phyloP scores from a whole-genome alignment of 129 eudicot genomes.

The Helichrysum umbraculigerum region DNA sequence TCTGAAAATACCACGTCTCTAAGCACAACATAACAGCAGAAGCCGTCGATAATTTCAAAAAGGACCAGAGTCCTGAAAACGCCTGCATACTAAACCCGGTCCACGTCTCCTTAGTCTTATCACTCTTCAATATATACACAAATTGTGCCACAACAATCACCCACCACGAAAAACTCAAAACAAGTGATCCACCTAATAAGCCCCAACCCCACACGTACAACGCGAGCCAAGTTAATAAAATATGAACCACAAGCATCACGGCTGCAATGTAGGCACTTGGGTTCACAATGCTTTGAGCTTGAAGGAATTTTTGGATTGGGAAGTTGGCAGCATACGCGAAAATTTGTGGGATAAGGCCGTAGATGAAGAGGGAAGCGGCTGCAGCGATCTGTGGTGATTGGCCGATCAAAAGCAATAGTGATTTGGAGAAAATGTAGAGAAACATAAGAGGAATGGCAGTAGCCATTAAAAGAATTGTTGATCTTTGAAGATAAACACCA shows the following conservation, averaged over 20 bases:
- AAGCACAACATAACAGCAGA: slow-evolving; percentile 56
- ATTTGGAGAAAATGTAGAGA: slow-evolving; percentile 47
- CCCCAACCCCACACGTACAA: slow-evolving; percentile 43
- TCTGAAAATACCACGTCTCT: slow-evolving; percentile 58
- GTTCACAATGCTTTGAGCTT: slow-evolving; percentile 57
- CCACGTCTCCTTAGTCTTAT: slow-evolving; percentile 43
- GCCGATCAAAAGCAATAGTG: slow-evolving; percentile 45
- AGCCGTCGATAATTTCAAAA: slow-evolving; percentile 41
- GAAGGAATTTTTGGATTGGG: slow-evolving; percentile 54
- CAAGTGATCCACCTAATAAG: slow-evolving; percentile 44
- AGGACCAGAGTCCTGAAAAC: slow-evolving; percentile 46
- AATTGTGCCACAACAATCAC: slow-evolving; percentile 45
- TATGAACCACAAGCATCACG: slow-evolving; percentile 34
- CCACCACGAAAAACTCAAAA: slow-evolving; percentile 58
- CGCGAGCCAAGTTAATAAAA: slow-evolving; percentile 36
- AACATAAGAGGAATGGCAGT: slow-evolving; percentile 46
- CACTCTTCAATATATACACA: slow-evolving; percentile 45
- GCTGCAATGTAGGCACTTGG: slow-evolving; percentile 55
- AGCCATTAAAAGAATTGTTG: slow-evolving; percentile 40
- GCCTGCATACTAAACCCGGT: slow-evolving; percentile 46
- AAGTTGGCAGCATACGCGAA: slow-evolving; percentile 54
- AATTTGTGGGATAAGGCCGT: slow-evolving; percentile 60
- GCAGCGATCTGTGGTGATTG: slow-evolving; percentile 39
- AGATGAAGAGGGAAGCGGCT: slow-evolving; percentile 51
- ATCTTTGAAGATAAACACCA: slow-evolving; percentile 58